phyloP scores from a whole-genome alignment of 345 rosid species.

The Odontarrhena argentea region DNA sequence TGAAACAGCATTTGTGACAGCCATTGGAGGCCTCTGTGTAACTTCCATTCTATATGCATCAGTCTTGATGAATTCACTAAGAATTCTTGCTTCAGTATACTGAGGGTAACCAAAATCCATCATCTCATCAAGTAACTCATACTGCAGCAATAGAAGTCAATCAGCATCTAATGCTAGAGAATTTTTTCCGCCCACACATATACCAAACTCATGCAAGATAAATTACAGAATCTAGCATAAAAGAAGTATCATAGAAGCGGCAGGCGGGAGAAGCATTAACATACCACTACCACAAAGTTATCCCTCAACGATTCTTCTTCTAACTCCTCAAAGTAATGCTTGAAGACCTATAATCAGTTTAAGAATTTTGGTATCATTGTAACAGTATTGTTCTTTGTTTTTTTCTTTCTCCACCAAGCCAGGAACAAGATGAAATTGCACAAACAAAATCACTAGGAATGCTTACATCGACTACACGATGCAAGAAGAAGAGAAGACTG shows the following conservation, averaged over 20 bases:
- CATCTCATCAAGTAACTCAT: slow-evolving; percentile 86
- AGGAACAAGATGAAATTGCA: background rate
- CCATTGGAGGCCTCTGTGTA: slow-evolving; percentile 85
- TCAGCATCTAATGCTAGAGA: slow-evolving; percentile 4
- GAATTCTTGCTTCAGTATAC: slow-evolving; percentile 76
- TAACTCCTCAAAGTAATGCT: slow-evolving; percentile 95
- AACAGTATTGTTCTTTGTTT: background rate
- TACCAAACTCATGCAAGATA: background rate
- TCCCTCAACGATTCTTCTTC: slow-evolving; percentile 98
- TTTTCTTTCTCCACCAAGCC: background rate
- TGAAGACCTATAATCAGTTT: slow-evolving; percentile 57
- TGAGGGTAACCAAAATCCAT: slow-evolving; percentile 91
- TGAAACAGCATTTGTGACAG: slow-evolving; percentile 84
- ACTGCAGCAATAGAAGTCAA: slow-evolving; percentile 49
- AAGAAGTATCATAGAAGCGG: background rate
- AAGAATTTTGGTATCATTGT: background rate
- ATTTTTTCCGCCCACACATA: background rate
- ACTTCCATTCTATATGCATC: slow-evolving; percentile 88
- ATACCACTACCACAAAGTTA: slow-evolving; percentile 97
- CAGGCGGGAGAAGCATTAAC: slow-evolving; percentile 35
- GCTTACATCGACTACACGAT: slow-evolving; percentile 90
- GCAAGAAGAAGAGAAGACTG: slow-evolving; percentile 84
- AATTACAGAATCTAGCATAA: slow-evolving; percentile 4
- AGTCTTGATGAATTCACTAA: slow-evolving; percentile 81
- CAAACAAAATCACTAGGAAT: background rate